Evolutionary conservation across 192 early-diverging fungal genomes (phyloP), one percentile per base, ranked within the genome.

Genomic region (Gorgonomyces haynaldii): DNA sequence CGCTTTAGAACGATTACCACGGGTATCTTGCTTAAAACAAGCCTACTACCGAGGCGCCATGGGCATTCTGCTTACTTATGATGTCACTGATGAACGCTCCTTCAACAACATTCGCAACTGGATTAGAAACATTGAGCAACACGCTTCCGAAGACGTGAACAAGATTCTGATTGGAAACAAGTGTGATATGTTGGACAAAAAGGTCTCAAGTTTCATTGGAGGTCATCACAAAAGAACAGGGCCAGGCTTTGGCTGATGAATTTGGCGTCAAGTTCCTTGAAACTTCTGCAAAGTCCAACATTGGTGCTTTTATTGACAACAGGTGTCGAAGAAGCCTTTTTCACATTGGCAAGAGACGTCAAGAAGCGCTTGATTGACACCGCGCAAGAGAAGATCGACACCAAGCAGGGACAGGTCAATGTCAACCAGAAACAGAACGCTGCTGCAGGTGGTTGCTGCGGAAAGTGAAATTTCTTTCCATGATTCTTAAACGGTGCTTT

Each of bases 151-250:
- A 62, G 93, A 91, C 42, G 96, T 98, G 12, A 94, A 95, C 76
- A 94, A 93, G 67, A 94, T 98, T 31, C 77, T 98, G 41, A 87
- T 98, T 67, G 96, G 93, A 43, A 98, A 98, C 81, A 98, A 98
- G 60, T 96, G 93, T 65, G 96, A 98, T 66, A 88, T 95, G 79
- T 77, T 84, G 32, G 96, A 91, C 48, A 88, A 89, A 67, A 85
- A 87, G 72, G 85, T 88, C 61, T 20, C 16, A 22, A 20, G 13
- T 25, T 4, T 54, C 13, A 24, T 42, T 41, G 36, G 56, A 91
- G 85, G 89, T 88, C 4, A 86, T 99, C 41, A 70, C 81, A 58
- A 95, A 86, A 66, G 93, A 93, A 54, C 90, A 90, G 64, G 96
- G 96, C 10, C 86, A 93, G 69, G 76, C 74, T n/a, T 70, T 97